Conservation (phyloP, 805 yeast species). For the Wickerhamomyces mucosus region DNA sequence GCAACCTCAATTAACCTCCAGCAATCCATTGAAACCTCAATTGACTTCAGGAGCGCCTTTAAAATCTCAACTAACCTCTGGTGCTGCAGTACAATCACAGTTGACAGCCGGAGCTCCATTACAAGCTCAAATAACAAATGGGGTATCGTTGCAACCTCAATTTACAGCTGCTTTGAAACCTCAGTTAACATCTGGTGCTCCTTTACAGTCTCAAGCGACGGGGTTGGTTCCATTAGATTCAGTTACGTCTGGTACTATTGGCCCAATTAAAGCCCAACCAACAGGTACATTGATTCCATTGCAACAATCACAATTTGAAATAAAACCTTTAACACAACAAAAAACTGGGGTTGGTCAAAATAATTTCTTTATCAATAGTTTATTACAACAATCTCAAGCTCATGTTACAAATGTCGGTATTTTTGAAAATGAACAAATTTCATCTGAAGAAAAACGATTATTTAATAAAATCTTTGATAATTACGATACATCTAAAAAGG, state of each 20-base stretch:
- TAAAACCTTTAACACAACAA: slow-evolving; percentile 28
- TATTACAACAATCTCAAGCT: slow-evolving; percentile 53
- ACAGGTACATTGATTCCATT: slow-evolving; percentile 22
- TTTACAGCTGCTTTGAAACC: slow-evolving; percentile 41
- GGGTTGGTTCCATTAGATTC: slow-evolving; percentile 21
- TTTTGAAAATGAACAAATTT: slow-evolving; percentile 36
- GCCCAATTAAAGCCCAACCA: slow-evolving; percentile 27
- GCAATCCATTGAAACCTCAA: no score
- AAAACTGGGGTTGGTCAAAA: slow-evolving; percentile 37
- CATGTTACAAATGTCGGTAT: slow-evolving; percentile 2
- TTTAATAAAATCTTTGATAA: slow-evolving; percentile 86
- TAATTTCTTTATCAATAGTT: slow-evolving; percentile 31
- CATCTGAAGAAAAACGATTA: slow-evolving; percentile 74
- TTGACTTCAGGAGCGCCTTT: no score
- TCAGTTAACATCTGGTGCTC: slow-evolving; percentile 16
- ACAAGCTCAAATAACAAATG: slow-evolving; percentile 6
- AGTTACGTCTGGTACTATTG: slow-evolving; percentile 9
- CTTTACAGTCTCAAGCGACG: slow-evolving; percentile 27
- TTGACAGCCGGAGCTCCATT: slow-evolving; percentile 2
- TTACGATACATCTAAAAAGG: slow-evolving; percentile 69
- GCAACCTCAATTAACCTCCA: no score
- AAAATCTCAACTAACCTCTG: slow-evolving; percentile 4
- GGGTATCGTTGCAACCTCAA: slow-evolving; percentile 6
- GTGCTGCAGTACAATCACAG: slow-evolving; percentile 17
- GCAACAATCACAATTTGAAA: slow-evolving; percentile 49